Evolutionary conservation across 352 stramenopile species (phyloP).

Genomic region (Globisporangium orthogonon): DNA sequence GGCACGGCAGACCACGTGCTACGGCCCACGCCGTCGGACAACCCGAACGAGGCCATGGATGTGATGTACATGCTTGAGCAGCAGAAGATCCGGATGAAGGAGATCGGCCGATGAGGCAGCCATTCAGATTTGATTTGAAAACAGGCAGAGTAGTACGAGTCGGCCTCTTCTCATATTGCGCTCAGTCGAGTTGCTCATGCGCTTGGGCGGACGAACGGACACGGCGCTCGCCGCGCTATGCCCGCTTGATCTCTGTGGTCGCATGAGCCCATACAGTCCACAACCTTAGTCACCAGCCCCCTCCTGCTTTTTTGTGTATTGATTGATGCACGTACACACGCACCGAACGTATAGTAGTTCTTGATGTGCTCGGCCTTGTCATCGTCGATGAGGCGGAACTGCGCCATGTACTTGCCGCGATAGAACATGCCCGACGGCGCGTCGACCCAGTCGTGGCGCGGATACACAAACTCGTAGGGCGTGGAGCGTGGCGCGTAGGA

Average conservation of each 20-base stretch:
- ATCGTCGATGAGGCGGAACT: slow-evolving; percentile 68
- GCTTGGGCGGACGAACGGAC: background rate
- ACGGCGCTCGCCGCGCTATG: slow-evolving; percentile 9
- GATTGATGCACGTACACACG: slow-evolving; percentile 9
- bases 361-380: slow-evolving; percentile 64
- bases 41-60: slow-evolving; percentile 29
- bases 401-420: slow-evolving; percentile 80
- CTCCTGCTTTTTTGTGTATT: too few relatives aligned
- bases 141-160: too few relatives aligned
- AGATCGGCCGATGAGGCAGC: slow-evolving; percentile 7
- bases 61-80: slow-evolving; percentile 51
- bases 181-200: background rate
- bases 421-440: slow-evolving; percentile 84
- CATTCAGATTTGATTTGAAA: too few relatives aligned
- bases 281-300: background rate
- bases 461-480: slow-evolving; percentile 81
- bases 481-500: slow-evolving; percentile 73
- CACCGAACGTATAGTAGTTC: slow-evolving; percentile 74
- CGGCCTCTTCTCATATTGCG: background rate
- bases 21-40: slow-evolving; percentile 11
- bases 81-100: slow-evolving; percentile 42
- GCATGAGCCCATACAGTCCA: background rate
- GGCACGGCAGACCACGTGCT: slow-evolving; percentile 34
- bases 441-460: slow-evolving; percentile 74
- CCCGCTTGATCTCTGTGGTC: slow-evolving; percentile 50